These are phyloP conservation scores for Lippia alba DNA, from an alignment of 305 asterid species.

Conservation along the genomic window DNA sequence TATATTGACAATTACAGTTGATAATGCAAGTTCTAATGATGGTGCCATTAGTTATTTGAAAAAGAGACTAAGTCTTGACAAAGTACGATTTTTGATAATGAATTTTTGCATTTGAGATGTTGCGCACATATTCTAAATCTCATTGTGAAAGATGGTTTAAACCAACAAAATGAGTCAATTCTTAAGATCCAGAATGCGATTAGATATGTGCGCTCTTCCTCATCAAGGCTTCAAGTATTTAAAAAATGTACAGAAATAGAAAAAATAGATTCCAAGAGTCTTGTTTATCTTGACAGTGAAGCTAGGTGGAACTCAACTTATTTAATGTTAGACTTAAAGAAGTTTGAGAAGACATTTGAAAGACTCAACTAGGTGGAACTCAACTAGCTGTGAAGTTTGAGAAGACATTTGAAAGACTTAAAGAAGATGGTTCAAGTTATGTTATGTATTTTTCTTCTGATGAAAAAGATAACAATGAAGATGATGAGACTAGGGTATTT, in stretches of 20 bases:
- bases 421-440: background rate
- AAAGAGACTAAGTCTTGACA: background rate
- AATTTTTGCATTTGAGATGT: background rate
- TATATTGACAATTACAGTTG: background rate
- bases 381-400: too few species aligned
- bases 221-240: background rate
- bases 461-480: background rate
- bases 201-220: background rate
- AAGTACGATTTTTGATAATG: background rate
- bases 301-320: background rate
- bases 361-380: too few species aligned
- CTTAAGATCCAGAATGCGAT: background rate
- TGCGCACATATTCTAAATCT: constrained; percentile 2
- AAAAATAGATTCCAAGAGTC: background rate
- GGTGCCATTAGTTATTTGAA: too few species aligned
- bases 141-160: too few species aligned
- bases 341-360: constrained; percentile 9
- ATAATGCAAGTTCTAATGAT: too few species aligned
- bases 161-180: background rate
- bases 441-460: background rate
- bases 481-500: background rate
- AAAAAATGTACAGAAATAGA: background rate
- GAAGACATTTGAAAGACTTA: too few species aligned
- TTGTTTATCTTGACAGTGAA: background rate
- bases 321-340: background rate